phyloP scores from a whole-genome alignment of 2,329 filamentous ascomycete species.

The Juglanconis juglandina region DNA sequence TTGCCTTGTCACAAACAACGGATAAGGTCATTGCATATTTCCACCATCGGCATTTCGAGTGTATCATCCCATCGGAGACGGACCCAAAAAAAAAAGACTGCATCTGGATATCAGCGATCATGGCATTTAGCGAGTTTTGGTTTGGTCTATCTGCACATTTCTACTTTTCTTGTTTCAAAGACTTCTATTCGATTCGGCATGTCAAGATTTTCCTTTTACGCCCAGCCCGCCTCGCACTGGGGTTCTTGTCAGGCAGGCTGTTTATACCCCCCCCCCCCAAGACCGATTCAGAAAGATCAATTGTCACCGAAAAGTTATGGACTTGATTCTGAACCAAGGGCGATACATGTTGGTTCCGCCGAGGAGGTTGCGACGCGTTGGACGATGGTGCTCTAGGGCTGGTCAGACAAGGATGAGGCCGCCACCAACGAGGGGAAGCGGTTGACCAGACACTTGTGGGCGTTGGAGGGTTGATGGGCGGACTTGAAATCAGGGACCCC shows the following conservation, averaged over 20 bases:
- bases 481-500: background rate
- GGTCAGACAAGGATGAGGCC: background rate
- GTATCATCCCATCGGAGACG: slow-evolving; percentile 16
- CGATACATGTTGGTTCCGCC: background rate
- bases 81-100: slow-evolving; percentile 23
- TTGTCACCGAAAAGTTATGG: slow-evolving; percentile 15
- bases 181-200: slow-evolving; percentile 22
- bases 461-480: background rate
- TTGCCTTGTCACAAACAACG: slow-evolving; percentile 9
- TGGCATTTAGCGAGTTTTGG: slow-evolving; percentile 44
- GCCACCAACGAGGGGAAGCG: background rate
- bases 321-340: slow-evolving; percentile 5
- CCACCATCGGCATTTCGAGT: slow-evolving; percentile 15
- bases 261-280: slow-evolving; percentile 18
- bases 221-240: slow-evolving; percentile 18
- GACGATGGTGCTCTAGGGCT: background rate
- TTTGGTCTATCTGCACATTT: slow-evolving; percentile 30
- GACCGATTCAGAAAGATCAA: slow-evolving; percentile 21
- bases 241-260: slow-evolving; percentile 18
- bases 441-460: background rate
- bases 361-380: background rate
- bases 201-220: slow-evolving; percentile 15
- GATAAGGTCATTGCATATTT: slow-evolving; percentile 17
- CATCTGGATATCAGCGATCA: slow-evolving; percentile 33
- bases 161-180: slow-evolving; percentile 20